These are phyloP conservation scores for Coprinopsis cinerea DNA, from an alignment of 768 basidiomycete genomes.

Conservation along the genomic window DNA sequence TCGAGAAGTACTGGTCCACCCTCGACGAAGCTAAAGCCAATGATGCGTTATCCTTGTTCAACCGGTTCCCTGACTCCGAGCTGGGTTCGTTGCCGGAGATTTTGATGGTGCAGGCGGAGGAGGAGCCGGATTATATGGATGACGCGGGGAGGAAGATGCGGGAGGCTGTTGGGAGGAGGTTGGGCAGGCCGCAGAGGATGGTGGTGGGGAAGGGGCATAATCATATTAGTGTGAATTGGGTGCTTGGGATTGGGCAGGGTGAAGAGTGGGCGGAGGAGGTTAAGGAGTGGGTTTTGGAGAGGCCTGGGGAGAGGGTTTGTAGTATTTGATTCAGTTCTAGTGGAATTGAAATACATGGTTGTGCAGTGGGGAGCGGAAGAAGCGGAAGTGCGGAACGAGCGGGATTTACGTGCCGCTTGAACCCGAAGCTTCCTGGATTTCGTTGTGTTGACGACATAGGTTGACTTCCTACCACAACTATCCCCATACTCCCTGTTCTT, in stretches of 20 bases:
- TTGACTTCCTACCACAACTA: too few species aligned
- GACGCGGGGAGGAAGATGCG: conserved; percentile 32
- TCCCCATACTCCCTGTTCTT: too few species aligned
- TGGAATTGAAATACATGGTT: too few species aligned
- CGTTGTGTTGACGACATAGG: too few species aligned
- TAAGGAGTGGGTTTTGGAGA: conserved; percentile 27
- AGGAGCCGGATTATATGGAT: conserved; percentile 44
- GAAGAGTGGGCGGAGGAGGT: conserved; percentile 58
- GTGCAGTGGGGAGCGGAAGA: too few species aligned
- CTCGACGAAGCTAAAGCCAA: conserved; percentile 25
- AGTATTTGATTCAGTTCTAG: too few species aligned
- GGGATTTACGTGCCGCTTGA: too few species aligned
- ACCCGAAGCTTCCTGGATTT: too few species aligned
- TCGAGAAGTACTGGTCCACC: conserved; percentile 34
- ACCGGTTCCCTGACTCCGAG: conserved; percentile 26
- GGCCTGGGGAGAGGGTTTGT: too few species aligned
- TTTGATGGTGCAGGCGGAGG: conserved; percentile 44
- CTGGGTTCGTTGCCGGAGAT: conserved; percentile 39
- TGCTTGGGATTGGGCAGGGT: conserved; percentile 47
- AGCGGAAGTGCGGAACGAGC: too few species aligned
- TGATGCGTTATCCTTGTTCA: conserved; percentile 37
- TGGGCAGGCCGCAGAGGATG: conserved; percentile 26
- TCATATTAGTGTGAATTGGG: conserved; percentile 52
- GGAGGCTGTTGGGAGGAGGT: conserved; percentile 29
- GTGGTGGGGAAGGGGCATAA: conserved; percentile 50